These are phyloP conservation scores for Aspergillus amoenus DNA, from an alignment of 2,329 filamentous ascomycete species.

Conservation along the genomic window DNA sequence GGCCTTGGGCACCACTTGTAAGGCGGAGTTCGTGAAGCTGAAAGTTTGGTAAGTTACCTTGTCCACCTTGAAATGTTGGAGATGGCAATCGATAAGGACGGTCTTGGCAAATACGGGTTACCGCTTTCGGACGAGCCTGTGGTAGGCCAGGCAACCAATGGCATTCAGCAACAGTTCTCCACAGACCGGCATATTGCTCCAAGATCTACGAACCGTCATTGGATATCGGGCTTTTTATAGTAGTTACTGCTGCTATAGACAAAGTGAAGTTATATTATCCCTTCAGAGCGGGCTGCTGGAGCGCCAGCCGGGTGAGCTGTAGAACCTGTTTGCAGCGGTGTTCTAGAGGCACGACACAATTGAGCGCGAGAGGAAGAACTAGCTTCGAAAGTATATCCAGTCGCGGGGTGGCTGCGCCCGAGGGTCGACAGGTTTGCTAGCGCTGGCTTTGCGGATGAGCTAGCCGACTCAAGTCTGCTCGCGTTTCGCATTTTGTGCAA, in stretches of 20 bases:
- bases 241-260: not conserved
- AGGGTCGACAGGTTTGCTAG: not conserved
- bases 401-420: not conserved
- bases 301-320: not conserved
- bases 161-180: slow-evolving; percentile 6
- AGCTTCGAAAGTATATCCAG: not conserved
- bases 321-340: not conserved
- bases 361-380: not conserved
- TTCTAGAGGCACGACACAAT: not conserved
- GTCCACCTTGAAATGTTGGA: not conserved
- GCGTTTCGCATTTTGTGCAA: not conserved
- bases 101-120: slow-evolving; percentile 39
- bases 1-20: not conserved
- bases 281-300: not conserved
- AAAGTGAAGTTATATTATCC: not conserved
- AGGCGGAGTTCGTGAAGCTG: not conserved
- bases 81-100: slow-evolving; percentile 10
- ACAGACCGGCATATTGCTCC: not conserved
- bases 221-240: no score
- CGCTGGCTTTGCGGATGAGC: not conserved
- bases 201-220: not conserved
- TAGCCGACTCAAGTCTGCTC: not conserved
- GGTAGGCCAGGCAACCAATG: slow-evolving; percentile 36
- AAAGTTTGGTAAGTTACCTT: not conserved
- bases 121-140: slow-evolving; percentile 25